Evolutionary conservation across 441 rosid genomes (phyloP).

Genomic region (Monsonia emarginata): DNA sequence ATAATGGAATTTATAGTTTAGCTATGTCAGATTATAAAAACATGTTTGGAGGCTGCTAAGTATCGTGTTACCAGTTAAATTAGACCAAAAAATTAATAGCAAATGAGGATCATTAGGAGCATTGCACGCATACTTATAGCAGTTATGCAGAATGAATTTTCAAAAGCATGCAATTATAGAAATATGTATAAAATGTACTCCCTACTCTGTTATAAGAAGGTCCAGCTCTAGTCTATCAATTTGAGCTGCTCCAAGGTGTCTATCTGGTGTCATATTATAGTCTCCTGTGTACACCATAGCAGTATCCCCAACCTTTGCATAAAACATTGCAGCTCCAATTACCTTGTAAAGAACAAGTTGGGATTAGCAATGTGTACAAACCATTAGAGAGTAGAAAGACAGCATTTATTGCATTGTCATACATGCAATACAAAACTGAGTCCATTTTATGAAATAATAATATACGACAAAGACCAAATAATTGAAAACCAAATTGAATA

Average conservation of each 20-base stretch:
- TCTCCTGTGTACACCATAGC: constrained; percentile 93
- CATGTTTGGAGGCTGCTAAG: background rate
- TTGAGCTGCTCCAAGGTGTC: constrained; percentile 98
- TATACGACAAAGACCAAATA: background rate
- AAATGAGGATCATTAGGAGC: background rate
- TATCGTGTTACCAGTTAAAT: background rate
- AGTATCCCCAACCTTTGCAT: constrained; percentile 82
- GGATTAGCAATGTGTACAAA: background rate
- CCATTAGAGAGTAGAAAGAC: constrained; percentile 1
- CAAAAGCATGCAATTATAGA: background rate
- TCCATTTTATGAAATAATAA: background rate
- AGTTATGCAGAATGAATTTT: background rate
- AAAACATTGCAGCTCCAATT: constrained; percentile 97
- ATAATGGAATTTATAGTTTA: background rate
- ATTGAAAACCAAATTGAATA: background rate
- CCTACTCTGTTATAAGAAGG: constrained; percentile 90
- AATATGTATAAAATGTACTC: constrained; percentile 9
- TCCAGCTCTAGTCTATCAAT: constrained; percentile 68
- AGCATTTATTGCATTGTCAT: constrained; percentile 2
- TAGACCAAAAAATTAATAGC: background rate
- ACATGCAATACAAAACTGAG: background rate
- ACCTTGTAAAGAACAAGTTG: constrained; percentile 34
- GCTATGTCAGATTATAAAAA: background rate
- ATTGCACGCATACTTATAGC: background rate
- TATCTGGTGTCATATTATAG: constrained; percentile 93